Evolutionary conservation across 139 green algal species (phyloP).

Genomic region (Micromonas pusilla): DNA sequence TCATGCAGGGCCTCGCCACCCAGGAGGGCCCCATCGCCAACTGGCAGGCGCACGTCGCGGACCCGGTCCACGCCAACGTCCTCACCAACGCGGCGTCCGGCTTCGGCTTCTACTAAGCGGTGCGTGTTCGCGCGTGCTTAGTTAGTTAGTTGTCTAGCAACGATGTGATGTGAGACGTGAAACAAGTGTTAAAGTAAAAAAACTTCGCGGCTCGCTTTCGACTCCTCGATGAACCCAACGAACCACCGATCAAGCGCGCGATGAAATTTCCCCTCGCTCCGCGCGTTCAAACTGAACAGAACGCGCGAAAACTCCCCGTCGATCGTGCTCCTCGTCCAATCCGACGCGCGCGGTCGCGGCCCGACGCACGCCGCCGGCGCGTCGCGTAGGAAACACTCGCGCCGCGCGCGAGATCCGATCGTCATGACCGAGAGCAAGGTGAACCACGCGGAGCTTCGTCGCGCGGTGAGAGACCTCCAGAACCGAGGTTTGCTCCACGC

Average conservation of each 20-base stretch:
- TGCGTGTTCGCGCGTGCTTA: neutral
- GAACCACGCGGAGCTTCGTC: neutral
- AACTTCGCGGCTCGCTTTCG: too few species aligned
- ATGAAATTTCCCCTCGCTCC: too few species aligned
- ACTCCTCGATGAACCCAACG: too few species aligned
- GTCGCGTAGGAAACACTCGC: too few species aligned
- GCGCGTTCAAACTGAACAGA: too few species aligned
- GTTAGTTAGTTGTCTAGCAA: neutral
- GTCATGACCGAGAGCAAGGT: neutral
- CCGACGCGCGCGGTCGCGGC: too few species aligned
- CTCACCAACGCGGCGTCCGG: conserved; percentile 20
- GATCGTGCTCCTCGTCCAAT: neutral
- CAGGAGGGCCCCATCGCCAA: conserved; percentile 42
- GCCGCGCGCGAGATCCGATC: too few species aligned
- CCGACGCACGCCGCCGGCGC: too few species aligned
- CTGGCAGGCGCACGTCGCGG: conserved; percentile 18
- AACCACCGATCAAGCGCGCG: too few species aligned
- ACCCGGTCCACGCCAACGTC: conserved; percentile 22
- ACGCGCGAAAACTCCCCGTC: neutral
- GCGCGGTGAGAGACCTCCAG: neutral
- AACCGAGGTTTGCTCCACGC: neutral
- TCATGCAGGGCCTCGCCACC: conserved; percentile 40
- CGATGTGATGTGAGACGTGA: neutral
- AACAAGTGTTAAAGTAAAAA: too few species aligned
- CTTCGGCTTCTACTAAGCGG: conserved; percentile 24